Evolutionary conservation across 2,329 filamentous ascomycete species (phyloP).

Genomic region (Fusarium nurragi): DNA sequence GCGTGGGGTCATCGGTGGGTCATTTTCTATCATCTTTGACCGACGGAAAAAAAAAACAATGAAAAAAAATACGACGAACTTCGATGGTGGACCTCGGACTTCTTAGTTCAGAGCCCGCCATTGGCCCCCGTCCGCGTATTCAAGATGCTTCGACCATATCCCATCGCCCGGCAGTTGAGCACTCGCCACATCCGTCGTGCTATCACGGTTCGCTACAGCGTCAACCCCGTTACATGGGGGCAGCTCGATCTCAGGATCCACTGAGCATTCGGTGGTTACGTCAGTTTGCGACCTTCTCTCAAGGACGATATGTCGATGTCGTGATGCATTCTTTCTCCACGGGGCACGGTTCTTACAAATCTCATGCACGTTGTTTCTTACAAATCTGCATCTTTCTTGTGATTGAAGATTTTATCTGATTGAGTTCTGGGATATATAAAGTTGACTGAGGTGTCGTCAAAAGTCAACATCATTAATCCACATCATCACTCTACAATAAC

Average conservation of each 20-base stretch:
- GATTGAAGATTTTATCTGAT: neutral
- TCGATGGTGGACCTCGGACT: constrained; percentile 20
- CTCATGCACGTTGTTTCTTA: constrained; percentile 18
- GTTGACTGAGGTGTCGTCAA: neutral
- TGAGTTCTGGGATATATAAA: constrained; percentile 8
- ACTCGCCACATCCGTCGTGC: constrained; percentile 1
- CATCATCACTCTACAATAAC: neutral
- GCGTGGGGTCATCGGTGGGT: constrained; percentile 2
- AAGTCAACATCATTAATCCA: neutral
- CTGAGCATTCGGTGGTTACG: constrained; percentile 17
- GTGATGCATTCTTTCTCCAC: neutral
- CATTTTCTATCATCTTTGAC: neutral
- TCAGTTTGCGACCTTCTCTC: constrained; percentile 9
- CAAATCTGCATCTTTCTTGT: constrained; percentile 15
- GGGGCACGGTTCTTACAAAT: no score
- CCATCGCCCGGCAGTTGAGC: constrained; percentile 17
- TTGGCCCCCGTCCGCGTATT: constrained; percentile 8
- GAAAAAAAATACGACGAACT: constrained; percentile 6
- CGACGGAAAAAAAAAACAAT: neutral
- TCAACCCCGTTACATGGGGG: constrained; percentile 2
- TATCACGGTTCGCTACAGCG: constrained; percentile 10
- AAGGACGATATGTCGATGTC: neutral
- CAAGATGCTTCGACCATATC: neutral
- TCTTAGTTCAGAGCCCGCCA: constrained; percentile 26
- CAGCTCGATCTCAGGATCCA: constrained; percentile 1